Evolutionary conservation across 345 rosid genomes (phyloP).

Genomic region (Hibiscus trionum): DNA sequence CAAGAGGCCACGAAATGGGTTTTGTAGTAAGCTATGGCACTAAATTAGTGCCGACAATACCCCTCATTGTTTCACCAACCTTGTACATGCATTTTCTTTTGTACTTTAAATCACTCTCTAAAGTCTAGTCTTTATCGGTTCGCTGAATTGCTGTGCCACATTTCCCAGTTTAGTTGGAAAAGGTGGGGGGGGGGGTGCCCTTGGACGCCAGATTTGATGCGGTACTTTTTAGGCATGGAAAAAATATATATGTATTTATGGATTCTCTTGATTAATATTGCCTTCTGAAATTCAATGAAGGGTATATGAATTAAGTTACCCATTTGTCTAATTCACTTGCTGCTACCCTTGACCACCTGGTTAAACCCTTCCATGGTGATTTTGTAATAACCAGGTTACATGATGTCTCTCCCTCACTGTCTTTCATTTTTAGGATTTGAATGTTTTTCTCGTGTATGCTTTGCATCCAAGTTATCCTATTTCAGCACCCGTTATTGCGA

Average conservation of each 20-base stretch:
- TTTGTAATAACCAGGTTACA: background rate
- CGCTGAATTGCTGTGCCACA: background rate
- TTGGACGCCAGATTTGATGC: conserved; percentile 4
- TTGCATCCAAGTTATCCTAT: background rate
- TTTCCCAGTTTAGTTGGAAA: no score
- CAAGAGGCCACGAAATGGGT: conserved; percentile 61
- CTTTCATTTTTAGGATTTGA: no score
- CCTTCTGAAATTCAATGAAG: background rate
- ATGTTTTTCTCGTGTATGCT: background rate
- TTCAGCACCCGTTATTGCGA: background rate
- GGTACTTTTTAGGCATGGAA: conserved; percentile 4
- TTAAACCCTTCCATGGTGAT: background rate
- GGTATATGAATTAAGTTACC: background rate
- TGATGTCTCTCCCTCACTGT: no score
- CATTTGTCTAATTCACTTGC: background rate
- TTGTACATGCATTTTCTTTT: conserved; percentile 30
- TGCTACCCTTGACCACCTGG: background rate
- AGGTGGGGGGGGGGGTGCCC: background rate
- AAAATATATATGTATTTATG: background rate
- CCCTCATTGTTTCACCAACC: conserved; percentile 26
- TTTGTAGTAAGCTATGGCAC: conserved; percentile 59
- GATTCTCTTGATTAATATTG: background rate
- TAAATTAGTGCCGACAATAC: conserved; percentile 22
- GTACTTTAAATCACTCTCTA: conserved; percentile 12
- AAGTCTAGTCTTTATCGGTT: conserved; percentile 23